Evolutionary conservation across 192 early-diverging fungal genomes (phyloP), one percentile per base, ranked within the genome.

Genomic region (Entrophospora sp.): DNA sequence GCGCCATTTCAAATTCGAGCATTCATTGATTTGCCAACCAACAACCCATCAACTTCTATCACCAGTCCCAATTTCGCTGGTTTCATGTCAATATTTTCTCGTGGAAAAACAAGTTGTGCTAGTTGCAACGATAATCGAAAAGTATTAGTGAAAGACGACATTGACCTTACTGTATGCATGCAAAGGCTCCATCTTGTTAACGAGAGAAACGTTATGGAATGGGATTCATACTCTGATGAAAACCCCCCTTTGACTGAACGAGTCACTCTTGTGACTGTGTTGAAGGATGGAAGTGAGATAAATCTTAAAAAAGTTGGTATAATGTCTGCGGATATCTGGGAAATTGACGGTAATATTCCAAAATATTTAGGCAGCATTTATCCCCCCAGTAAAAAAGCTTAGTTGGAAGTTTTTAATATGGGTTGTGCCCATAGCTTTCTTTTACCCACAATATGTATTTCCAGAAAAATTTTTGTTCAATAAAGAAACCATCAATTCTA

Each of bases 111-210:
- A 10, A 0, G 0, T 9, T 59, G 56, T 59, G 36, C 2, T 22
- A 59, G 9, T 38, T 59, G 56, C 37, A 22, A 9, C 2, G 1
- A 1, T 22, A 38, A 59, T 38, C 7, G n/a, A 18, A n/a, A 22
- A 20, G 2, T 18, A 12, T 0, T 36, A 0, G 34, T 59, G 1
- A 16, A 59, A 3, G 56, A 35, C 7, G 20, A 8, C 37, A 20
- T 59, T 59, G 35, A 59, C 35, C 35, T 59, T 38, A 59, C 35
- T 24, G 1, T 20, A 1, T 59, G 56, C 8, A 59, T 59, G 56
- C 20, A 59, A 59, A 59, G 56, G 56, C 32, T 59, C 16, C 24
- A n/a, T n/a, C n/a, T n/a, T n/a, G n/a, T n/a, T n/a, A n/a, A n/a
- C n/a, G n/a, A n/a, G n/a, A n/a, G n/a, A n/a, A n/a, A n/a, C n/a